A percentile compares a stretch with the other conserved stretches of the same genome.
Conservation (phyloP, 2,329 filamentous ascomycete species). For the Colletotrichum eleusines region DNA sequence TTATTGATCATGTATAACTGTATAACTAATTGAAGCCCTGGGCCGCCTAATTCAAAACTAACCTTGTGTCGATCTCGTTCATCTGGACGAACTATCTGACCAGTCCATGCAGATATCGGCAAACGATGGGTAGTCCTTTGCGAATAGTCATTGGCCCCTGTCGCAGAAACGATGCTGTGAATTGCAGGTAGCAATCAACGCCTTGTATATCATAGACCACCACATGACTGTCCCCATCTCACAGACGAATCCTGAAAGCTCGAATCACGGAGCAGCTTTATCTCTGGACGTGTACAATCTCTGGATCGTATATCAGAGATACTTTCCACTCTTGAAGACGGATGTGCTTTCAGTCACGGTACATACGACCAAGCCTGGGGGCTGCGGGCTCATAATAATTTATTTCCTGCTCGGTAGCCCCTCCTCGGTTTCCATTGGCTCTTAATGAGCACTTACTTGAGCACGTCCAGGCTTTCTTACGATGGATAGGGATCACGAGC, state of each 20-base stretch:
- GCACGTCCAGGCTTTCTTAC: not conserved
- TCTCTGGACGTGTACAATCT: too few species aligned
- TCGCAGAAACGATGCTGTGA: too few species aligned
- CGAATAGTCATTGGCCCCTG: not conserved
- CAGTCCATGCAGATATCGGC: not conserved
- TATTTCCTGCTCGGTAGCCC: too few species aligned
- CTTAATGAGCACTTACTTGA: too few species aligned
- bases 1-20: not conserved
- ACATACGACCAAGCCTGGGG: too few species aligned
- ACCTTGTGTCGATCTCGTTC: not conserved
- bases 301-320: not conserved
- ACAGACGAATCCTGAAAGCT: too few species aligned
- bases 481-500: not conserved
- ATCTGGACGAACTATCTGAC: not conserved
- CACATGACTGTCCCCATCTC: too few species aligned
- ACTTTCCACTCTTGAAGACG: not conserved
- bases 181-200: too few species aligned
- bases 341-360: not conserved
- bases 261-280: too few species aligned
- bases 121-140: not conserved
- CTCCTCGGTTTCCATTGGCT: too few species aligned
- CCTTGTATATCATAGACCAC: too few species aligned
- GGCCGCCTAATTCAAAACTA: not conserved
- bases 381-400: too few species aligned
- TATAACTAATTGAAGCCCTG: not conserved